Evolutionary conservation across 148 eudicot genomes (phyloP).

Genomic region (Chenopodium berlandieri): DNA sequence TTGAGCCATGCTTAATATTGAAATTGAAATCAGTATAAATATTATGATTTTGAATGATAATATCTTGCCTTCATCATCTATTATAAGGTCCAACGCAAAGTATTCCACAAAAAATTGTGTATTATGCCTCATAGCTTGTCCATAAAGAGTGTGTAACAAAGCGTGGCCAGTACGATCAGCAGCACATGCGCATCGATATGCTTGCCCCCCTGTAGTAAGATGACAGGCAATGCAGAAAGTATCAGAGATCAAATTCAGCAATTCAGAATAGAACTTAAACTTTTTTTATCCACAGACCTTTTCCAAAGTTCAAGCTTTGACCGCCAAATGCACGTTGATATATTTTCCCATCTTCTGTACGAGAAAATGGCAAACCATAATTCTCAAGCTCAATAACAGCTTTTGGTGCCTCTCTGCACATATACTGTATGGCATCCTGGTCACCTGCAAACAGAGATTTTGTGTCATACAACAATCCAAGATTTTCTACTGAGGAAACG

Average conservation of each 20-base stretch:
- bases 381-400: constrained; percentile 99
- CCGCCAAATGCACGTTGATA: constrained; percentile 99
- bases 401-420: constrained; percentile 99
- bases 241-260: constrained; percentile 16
- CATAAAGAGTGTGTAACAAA: constrained; percentile 85
- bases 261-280: not conserved
- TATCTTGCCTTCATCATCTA: constrained; percentile 79
- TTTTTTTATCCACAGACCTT: constrained; percentile 47
- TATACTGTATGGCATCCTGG: constrained; percentile 98
- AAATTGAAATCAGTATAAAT: not conserved
- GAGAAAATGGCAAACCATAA: constrained; percentile 96
- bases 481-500: not conserved
- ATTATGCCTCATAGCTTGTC: constrained; percentile 98
- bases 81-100: constrained; percentile 89
- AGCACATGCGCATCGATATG: constrained; percentile 99
- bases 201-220: constrained; percentile 79
- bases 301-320: constrained; percentile 95
- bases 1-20: not conserved
- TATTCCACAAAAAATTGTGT: constrained; percentile 99
- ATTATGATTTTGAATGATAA: not conserved
- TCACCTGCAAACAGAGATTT: constrained; percentile 60
- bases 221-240: not conserved
- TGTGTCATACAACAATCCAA: not conserved
- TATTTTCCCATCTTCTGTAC: constrained; percentile 98
- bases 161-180: constrained; percentile 99